Conservation (phyloP, 164 flowering plant species). For the Vitis rotundifolia region DNA sequence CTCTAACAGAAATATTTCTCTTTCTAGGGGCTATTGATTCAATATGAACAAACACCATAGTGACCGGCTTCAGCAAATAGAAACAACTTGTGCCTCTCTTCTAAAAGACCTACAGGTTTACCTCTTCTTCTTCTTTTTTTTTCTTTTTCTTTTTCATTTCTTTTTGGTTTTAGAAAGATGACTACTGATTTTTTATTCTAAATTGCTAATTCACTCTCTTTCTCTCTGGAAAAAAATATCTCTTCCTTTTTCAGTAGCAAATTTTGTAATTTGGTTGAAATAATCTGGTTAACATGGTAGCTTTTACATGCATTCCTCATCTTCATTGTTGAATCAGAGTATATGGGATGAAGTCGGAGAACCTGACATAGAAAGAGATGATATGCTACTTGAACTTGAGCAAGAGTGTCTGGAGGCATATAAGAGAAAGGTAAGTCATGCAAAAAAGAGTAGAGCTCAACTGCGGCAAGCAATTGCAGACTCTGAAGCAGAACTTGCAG, state of each 20-base stretch:
- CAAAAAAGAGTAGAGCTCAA: slow-evolving; percentile 51
- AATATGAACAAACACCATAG: slow-evolving; percentile 27
- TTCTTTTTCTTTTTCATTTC: background rate
- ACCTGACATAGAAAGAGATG: slow-evolving; percentile 58
- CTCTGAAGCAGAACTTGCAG: slow-evolving; percentile 67
- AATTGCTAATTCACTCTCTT: background rate
- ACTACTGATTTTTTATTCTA: background rate
- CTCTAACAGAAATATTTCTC: background rate
- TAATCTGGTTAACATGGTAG: background rate
- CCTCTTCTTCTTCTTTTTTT: background rate
- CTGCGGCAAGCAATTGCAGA: slow-evolving; percentile 61
- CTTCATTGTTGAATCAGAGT: slow-evolving; percentile 32
- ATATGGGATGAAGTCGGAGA: slow-evolving; percentile 95
- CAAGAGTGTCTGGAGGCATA: slow-evolving; percentile 74
- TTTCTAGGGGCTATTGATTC: slow-evolving; percentile 9
- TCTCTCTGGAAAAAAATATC: background rate
- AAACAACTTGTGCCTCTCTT: slow-evolving; percentile 63
- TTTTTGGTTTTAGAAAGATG: background rate
- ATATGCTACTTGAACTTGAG: slow-evolving; percentile 63
- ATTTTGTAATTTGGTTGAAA: background rate
- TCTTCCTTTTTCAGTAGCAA: no score
- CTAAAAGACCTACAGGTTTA: slow-evolving; percentile 67
- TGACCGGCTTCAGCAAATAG: slow-evolving; percentile 38
- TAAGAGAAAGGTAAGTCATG: slow-evolving; percentile 67
- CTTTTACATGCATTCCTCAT: background rate